phyloP scores from a whole-genome alignment of 2,329 filamentous ascomycete genomes.

The Fusarium miscanthi region DNA sequence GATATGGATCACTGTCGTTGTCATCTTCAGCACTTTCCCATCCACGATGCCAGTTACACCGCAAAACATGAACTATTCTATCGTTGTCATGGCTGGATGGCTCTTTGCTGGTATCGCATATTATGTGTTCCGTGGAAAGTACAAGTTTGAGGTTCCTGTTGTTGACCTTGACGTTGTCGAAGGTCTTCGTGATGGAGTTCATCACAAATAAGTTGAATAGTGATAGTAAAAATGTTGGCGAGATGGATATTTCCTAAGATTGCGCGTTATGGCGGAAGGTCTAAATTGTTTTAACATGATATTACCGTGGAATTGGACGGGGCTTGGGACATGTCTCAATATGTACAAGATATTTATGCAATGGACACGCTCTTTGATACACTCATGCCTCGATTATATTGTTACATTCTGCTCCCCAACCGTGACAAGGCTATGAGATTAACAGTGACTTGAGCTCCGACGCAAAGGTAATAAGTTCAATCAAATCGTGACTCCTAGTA shows the following conservation, averaged over 20 bases:
- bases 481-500: not conserved
- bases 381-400: not conserved
- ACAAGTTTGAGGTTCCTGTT: conserved; percentile 42
- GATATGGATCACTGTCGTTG: conserved; percentile 57
- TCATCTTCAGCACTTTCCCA: conserved; percentile 60
- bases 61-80: conserved; percentile 60
- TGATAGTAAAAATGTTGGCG: not conserved
- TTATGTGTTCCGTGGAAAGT: conserved; percentile 43
- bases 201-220: not conserved
- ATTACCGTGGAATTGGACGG: too few relatives aligned
- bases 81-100: conserved; percentile 57
- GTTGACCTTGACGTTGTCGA: conserved; percentile 5
- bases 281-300: not conserved
- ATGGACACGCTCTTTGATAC: not conserved
- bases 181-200: not conserved
- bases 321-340: not conserved
- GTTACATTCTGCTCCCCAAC: not conserved
- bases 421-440: too few relatives aligned
- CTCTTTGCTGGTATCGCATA: conserved; percentile 49
- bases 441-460: too few relatives aligned
- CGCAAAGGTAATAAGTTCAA: not conserved
- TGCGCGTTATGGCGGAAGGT: too few relatives aligned
- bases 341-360: not conserved
- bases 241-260: fast-evolving
- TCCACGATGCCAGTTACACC: conserved; percentile 53